Evolutionary conservation across 2,329 filamentous ascomycete species (phyloP).

Genomic region (Curvularia lunata): DNA sequence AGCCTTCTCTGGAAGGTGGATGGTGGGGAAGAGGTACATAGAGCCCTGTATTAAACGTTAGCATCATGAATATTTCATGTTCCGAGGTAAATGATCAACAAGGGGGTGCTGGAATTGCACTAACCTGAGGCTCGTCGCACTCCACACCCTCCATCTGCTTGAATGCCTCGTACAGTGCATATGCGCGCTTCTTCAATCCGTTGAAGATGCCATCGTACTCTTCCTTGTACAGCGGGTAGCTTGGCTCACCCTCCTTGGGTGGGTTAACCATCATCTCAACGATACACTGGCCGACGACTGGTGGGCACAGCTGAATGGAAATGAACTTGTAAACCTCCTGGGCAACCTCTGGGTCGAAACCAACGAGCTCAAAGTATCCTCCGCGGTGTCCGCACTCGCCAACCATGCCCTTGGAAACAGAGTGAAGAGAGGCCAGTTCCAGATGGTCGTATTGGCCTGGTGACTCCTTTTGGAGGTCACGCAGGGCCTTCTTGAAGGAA

Average conservation of each 20-base stretch:
- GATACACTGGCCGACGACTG: conserved; percentile 93
- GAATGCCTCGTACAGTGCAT: conserved; percentile 88
- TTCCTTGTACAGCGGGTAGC: conserved; percentile 79
- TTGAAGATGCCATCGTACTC: conserved; percentile 86
- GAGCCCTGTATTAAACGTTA: conserved; percentile 61
- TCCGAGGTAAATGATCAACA: background rate
- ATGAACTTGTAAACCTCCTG: conserved; percentile 99
- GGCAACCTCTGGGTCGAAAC: conserved; percentile 83
- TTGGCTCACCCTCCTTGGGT: conserved; percentile 80
- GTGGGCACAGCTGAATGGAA: conserved; percentile 94
- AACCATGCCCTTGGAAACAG: conserved; percentile 96
- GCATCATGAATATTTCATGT: background rate
- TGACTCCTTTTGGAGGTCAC: conserved; percentile 73
- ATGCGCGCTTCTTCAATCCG: conserved; percentile 78
- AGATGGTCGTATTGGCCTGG: conserved; percentile 79
- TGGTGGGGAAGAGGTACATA: conserved; percentile 99
- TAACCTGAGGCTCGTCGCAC: conserved; percentile 78
- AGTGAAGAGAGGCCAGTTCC: conserved; percentile 91
- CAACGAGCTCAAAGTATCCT: conserved; percentile 95
- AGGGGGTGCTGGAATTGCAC: conserved; percentile 21
- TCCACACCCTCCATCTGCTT: conserved; percentile 94
- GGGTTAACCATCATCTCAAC: conserved; percentile 99
- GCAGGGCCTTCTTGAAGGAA: conserved; percentile 90
- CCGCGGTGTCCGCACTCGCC: conserved; percentile 98
- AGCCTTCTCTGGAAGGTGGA: conserved; percentile 78